Base-by-base conservation (phyloP, 2,329 filamentous ascomycete genomes). In the Clarireedia monteithiana region DNA sequence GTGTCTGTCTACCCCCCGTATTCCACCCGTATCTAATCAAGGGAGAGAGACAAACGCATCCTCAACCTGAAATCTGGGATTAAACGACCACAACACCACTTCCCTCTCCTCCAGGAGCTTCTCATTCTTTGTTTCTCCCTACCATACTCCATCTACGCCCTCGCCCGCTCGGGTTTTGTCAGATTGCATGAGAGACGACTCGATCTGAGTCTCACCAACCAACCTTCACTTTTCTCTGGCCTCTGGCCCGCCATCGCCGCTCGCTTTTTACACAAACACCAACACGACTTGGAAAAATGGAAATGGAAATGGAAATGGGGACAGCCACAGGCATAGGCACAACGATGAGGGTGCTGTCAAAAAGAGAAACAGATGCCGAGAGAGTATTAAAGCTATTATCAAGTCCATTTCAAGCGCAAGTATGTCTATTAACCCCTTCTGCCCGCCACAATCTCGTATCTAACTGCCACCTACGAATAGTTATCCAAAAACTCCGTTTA, bases 401-500 rank as follows among this genome's bases (percentile, higher is more conserved):
- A 48, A 62, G 68, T 59, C 67, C 67, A 27, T 69, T 63, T 53
- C 50, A 55, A 38, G 57, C 60, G 23, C 59, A 64, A 55, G 66
- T 64, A 55, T 24, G 59, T 62, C 9, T n/a, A 6, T 4, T 23
- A 7, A 4, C 17, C 10, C 34, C 36, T 38, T 26, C 5, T 45
- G 23, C 10, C 30, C 30, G 2, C 10, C 30, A 34, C 12, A 34
- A 34, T 34, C 10, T 34, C 30, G 10, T 34, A 34, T 34, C 30
- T 34, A 12, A 34, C 30, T 12, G 30, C 14, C 30, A 24, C 45
- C 9, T 12, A 17, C 17, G 6, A 23, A 54, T 48, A 69, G 68
- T 57, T 69, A 7, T 55, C 58, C 38, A 63, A 75, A 67, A 73
- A 80, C 56, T 86, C 91, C 45, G 78, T 96, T 58, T 84, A 85